Evolutionary conservation across 495 filamentous ascomycete species (phyloP).

Genomic region (Cercophora samala): DNA sequence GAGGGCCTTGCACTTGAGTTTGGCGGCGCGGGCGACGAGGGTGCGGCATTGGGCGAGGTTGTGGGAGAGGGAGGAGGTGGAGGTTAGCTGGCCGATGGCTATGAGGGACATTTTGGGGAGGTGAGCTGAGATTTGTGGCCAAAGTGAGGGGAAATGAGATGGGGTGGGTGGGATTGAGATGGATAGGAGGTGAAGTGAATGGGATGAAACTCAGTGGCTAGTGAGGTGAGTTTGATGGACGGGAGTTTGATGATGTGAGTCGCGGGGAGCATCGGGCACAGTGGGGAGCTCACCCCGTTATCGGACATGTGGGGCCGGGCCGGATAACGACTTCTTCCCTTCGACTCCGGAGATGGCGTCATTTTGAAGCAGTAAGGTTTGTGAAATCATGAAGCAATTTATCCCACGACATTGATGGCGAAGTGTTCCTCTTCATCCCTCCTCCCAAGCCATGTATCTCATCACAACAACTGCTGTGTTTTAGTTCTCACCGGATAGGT

Average conservation of each 20-base stretch:
- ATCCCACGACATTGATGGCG: too few relatives aligned
- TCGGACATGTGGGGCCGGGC: not conserved
- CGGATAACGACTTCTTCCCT: not conserved
- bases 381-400: too few relatives aligned
- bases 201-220: not conserved
- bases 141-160: too few relatives aligned
- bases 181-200: not conserved
- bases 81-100: slow-evolving; percentile 87
- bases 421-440: too few relatives aligned
- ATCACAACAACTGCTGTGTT: too few relatives aligned
- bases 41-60: slow-evolving; percentile 70
- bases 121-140: too few relatives aligned
- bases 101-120: not conserved
- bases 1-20: slow-evolving; percentile 53
- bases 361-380: too few relatives aligned
- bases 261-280: not conserved
- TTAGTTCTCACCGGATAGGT: too few relatives aligned
- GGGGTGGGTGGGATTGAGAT: too few relatives aligned
- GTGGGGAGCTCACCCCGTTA: not conserved
- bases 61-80: slow-evolving; percentile 70
- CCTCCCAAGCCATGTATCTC: too few relatives aligned
- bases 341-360: not conserved
- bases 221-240: not conserved
- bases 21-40: not conserved
- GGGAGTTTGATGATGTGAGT: not conserved